Percentiles rank a stretch among this genome's conserved stretches.
Conservation (phyloP, 352 stramenopile species). For the Peronospora farinosa region DNA sequence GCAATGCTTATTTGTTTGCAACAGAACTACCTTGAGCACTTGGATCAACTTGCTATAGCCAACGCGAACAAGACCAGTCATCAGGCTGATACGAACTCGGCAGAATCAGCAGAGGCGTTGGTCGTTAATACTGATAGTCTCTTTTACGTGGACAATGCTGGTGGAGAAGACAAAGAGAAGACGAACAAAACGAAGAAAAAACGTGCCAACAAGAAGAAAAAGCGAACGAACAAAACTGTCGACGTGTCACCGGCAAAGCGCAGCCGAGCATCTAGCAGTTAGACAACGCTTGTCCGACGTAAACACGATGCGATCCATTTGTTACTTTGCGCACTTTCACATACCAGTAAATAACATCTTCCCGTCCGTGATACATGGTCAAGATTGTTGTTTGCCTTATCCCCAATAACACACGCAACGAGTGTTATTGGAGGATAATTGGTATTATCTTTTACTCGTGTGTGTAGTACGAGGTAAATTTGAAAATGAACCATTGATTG, state of each 20-base stretch:
- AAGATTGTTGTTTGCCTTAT: too few relatives aligned
- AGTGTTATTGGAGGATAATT: too few relatives aligned
- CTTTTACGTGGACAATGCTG: slow-evolving; percentile 59
- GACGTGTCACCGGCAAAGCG: slow-evolving; percentile 13
- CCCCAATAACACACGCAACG: too few relatives aligned
- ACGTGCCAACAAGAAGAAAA: slow-evolving; percentile 24
- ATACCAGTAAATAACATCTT: not conserved
- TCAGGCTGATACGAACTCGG: slow-evolving; percentile 1
- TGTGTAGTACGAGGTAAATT: too few relatives aligned
- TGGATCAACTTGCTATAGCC: slow-evolving; percentile 27
- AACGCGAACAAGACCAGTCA: slow-evolving; percentile 9
- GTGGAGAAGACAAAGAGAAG: slow-evolving; percentile 23
- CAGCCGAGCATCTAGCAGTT: slow-evolving; percentile 17
- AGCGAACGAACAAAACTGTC: slow-evolving; percentile 12
- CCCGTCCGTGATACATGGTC: too few relatives aligned
- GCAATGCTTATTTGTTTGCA: slow-evolving; percentile 6
- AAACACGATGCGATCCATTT: not conserved
- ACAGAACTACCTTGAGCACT: slow-evolving; percentile 43
- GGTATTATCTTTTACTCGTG: too few relatives aligned
- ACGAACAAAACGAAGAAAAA: slow-evolving; percentile 32
- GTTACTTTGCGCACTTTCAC: not conserved
- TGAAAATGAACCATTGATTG: too few relatives aligned
- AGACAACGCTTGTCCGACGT: slow-evolving; percentile 5
- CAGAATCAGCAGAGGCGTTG: not conserved
- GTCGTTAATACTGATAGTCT: slow-evolving; percentile 16